Percentiles rank a stretch among this genome's conserved stretches.
Conservation (phyloP, 1,139 yeast species). For the Geotrichum siamense region DNA sequence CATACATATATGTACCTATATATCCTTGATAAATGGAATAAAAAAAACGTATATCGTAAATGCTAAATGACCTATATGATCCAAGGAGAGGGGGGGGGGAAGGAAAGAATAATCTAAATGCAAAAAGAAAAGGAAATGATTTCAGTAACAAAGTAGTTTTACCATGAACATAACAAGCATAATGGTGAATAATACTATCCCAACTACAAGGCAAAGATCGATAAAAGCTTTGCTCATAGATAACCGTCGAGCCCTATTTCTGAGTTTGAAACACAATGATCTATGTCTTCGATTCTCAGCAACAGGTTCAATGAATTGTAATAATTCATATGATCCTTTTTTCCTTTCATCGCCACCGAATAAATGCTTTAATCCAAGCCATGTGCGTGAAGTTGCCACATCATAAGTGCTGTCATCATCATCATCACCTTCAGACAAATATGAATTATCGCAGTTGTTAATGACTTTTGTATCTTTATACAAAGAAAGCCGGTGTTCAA, state of each 20-base stretch:
- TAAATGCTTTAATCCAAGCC: neutral
- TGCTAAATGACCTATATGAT: no score
- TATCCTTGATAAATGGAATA: no score
- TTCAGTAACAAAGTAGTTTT: neutral
- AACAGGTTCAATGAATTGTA: neutral
- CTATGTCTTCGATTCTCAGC: neutral
- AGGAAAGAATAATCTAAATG: neutral
- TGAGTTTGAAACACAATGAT: neutral
- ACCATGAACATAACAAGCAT: no score
- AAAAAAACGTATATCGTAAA: no score
- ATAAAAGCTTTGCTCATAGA: neutral
- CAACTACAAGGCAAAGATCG: neutral
- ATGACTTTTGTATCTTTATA: slow-evolving; percentile 7
- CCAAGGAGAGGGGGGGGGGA: no score
- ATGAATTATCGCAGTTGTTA: slow-evolving; percentile 1
- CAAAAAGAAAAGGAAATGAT: neutral
- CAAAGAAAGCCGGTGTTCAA: slow-evolving; percentile 11
- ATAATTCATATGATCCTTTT: neutral
- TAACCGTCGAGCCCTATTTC: neutral
- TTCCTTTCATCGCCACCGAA: neutral
- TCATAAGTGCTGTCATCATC: neutral
- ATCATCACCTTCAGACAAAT: slow-evolving; percentile 1
- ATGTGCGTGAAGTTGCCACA: neutral
- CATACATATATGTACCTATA: no score
- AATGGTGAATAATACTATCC: neutral